Evolutionary conservation across 2,329 filamentous ascomycete genomes (phyloP).

Genomic region (Trichophyton schoenleinii): DNA sequence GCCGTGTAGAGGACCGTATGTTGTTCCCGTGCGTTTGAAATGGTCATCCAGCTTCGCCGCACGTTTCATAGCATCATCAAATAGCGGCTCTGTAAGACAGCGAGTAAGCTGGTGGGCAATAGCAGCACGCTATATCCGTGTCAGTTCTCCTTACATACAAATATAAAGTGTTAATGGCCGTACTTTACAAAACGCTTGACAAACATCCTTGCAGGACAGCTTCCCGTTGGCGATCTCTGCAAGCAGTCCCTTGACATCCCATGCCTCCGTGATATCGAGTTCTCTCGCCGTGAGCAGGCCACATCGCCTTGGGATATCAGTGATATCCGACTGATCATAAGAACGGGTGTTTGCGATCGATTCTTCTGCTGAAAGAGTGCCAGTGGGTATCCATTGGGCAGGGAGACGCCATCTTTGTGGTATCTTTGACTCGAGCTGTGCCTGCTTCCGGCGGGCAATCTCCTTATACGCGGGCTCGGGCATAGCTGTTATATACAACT

Average conservation of each 20-base stretch:
- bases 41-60: slow-evolving; percentile 40
- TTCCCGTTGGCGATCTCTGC: slow-evolving; percentile 22
- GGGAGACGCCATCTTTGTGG: slow-evolving; percentile 30
- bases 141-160: not conserved
- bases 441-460: slow-evolving; percentile 30
- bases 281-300: slow-evolving; percentile 41
- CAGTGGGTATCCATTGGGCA: slow-evolving; percentile 21
- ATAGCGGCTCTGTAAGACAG: slow-evolving; percentile 43
- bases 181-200: slow-evolving; percentile 43
- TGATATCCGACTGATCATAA: slow-evolving; percentile 29
- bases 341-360: slow-evolving; percentile 23
- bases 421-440: slow-evolving; percentile 26
- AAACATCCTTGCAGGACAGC: slow-evolving; percentile 35
- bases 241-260: slow-evolving; percentile 33
- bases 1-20: slow-evolving; percentile 49
- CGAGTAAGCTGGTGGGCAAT: slow-evolving; percentile 32
- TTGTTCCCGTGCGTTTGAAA: slow-evolving; percentile 25
- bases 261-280: slow-evolving; percentile 43
- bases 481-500: not conserved
- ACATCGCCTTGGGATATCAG: slow-evolving; percentile 40
- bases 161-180: not conserved
- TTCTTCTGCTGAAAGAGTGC: slow-evolving; percentile 26
- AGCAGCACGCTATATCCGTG: slow-evolving; percentile 20
- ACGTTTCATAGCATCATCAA: slow-evolving; percentile 37
- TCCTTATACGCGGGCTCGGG: slow-evolving; percentile 19